phyloP scores from a whole-genome alignment of 192 early-diverging fungal genomes.

The Helicostylum pulchrum region DNA sequence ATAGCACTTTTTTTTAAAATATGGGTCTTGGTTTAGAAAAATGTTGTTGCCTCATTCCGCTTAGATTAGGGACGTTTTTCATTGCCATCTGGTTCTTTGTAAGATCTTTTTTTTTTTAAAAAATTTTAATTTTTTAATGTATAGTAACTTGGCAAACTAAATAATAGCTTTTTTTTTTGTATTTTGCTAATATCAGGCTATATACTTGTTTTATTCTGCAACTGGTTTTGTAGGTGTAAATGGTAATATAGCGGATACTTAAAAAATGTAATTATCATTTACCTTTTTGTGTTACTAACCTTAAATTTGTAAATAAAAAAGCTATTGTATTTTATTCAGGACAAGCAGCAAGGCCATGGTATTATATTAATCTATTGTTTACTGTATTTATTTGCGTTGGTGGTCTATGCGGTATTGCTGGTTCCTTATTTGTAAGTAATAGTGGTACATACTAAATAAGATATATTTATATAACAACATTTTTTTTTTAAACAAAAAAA shows the following conservation, averaged over 20 bases:
- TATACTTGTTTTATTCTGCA: conserved; percentile 13
- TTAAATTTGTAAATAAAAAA: conserved; percentile 5
- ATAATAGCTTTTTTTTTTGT: background rate
- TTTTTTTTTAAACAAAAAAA: too few species aligned
- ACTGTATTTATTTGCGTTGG: conserved; percentile 29
- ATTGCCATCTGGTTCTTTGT: conserved; percentile 38
- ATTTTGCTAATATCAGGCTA: conserved; percentile 6
- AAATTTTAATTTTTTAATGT: background rate
- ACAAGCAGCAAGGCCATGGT: conserved; percentile 25
- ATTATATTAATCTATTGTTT: conserved; percentile 25
- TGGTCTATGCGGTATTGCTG: conserved; percentile 31
- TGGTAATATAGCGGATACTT: background rate
- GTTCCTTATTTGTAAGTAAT: conserved; percentile 36
- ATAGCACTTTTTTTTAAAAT: background rate
- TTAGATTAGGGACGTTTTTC: conserved; percentile 35
- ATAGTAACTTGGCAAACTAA: background rate
- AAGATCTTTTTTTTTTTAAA: conserved; percentile 15
- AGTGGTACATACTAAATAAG: too few species aligned
- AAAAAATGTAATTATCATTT: too few species aligned
- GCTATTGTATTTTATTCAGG: conserved; percentile 32
- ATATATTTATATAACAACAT: too few species aligned
- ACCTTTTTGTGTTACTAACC: too few species aligned
- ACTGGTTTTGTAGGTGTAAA: conserved; percentile 25
- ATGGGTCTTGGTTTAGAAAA: conserved; percentile 32
- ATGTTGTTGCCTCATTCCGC: conserved; percentile 39